phyloP scores from a whole-genome alignment of 23 red algal species.

The Agarophyton chilense region DNA sequence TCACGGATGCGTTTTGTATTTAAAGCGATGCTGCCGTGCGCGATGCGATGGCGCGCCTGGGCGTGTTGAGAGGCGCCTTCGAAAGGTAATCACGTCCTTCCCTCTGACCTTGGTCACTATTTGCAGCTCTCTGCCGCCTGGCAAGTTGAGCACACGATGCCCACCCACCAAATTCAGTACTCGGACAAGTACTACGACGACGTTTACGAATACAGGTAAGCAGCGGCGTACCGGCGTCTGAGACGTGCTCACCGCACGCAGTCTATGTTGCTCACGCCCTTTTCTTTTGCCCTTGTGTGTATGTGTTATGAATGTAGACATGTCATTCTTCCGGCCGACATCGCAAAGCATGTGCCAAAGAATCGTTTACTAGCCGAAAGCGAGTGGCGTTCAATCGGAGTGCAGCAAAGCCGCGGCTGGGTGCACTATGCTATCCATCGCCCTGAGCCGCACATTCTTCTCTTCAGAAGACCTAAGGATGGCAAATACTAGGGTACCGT shows the following conservation, averaged over 20 bases:
- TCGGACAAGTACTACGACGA: slow-evolving; percentile 99
- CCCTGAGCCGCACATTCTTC: slow-evolving; percentile 97
- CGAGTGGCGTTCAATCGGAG: slow-evolving; percentile 96
- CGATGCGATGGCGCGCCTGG: too few relatives aligned
- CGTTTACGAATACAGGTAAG: slow-evolving; percentile 93
- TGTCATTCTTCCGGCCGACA: slow-evolving; percentile 95
- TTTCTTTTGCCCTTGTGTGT: neutral
- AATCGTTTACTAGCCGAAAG: slow-evolving; percentile 84
- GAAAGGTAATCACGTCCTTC: too few relatives aligned
- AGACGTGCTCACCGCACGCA: neutral
- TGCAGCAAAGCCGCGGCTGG: slow-evolving; percentile 98
- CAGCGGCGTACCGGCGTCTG: neutral
- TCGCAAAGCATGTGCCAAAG: slow-evolving; percentile 92
- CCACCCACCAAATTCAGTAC: slow-evolving; percentile 96
- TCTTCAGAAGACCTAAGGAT: slow-evolving; percentile 90
- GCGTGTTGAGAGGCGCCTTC: too few relatives aligned
- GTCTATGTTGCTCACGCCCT: neutral
- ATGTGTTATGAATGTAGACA: slow-evolving; percentile 46
- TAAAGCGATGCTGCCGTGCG: neutral
- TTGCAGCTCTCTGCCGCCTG: neutral
- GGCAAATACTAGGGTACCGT: slow-evolving; percentile 60
- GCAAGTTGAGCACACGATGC: slow-evolving; percentile 39
- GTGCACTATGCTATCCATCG: slow-evolving; percentile 99
- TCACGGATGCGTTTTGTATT: neutral
- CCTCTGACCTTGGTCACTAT: neutral